Base-by-base conservation (phyloP, 768 basidiomycete species). In the Lentinula edodes region DNA sequence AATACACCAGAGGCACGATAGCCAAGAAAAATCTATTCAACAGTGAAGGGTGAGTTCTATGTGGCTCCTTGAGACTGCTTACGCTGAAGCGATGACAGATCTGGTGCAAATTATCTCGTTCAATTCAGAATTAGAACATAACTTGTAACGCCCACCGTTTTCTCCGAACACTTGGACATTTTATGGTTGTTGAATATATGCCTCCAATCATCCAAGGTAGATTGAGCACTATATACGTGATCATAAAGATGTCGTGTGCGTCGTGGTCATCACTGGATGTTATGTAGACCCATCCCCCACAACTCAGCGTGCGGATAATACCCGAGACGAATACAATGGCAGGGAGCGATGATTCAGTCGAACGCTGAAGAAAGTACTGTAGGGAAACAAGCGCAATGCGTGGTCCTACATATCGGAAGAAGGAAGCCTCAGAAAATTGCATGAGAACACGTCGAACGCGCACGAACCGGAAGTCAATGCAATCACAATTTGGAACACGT, bases 231-330 rank as follows among this genome's bases (percentile, higher is more conserved):
- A 96, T 90, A 69, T 95, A 96, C 56, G 81, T 71, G 62, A 95
- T 86, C 94, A 96, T 96, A 69, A 87, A 84, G 41, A 93, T 73
- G 70, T 96, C 94, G 73, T 96, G 94, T 13, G 79, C 77, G 67
- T 90, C 88, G 66, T 93, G 91, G 73, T 90, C 82, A 69, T 95
- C 93, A 56, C 75, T 84, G 2, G 90, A 91, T 0, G 94, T 95
- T 67, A 95, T 85, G 67, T 87, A 96, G 34, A 95, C 91, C 93
- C 93, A 96, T 32, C 94, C 93, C 36, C 91, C 94, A 67, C 93
- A 95, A 2, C 84, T 80, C 36, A 95, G 71, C 0, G 93, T 93
- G 62, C 93, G 79, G 16, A 90, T 69, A 20, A 93, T 64, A 0
- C 92, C 92, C 42, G 79, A 74, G 8, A 84, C 65, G 39, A 88